Evolutionary conservation across 768 basidiomycete species (phyloP).

Genomic region (Lepiota brunneoincarnata): DNA sequence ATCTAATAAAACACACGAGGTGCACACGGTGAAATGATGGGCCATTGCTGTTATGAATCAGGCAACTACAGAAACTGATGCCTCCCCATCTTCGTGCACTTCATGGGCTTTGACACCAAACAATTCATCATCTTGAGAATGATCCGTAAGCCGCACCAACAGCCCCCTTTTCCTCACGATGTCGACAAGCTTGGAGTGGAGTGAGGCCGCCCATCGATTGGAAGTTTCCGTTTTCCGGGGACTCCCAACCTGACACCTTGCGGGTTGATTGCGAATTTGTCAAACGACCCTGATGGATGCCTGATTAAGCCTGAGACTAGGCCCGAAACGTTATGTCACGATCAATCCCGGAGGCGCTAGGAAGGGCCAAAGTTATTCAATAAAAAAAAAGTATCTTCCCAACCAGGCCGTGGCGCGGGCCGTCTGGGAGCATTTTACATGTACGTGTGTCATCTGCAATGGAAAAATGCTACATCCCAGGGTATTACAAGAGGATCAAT

Average conservation of each 20-base stretch:
- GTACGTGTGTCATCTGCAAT: not conserved
- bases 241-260: slow-evolving; percentile 2
- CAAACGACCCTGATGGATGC: slow-evolving; percentile 10
- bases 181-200: not conserved
- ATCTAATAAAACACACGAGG: slow-evolving; percentile 11
- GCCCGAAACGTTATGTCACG: not conserved
- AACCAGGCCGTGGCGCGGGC: not conserved
- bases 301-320: slow-evolving; percentile 1
- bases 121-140: slow-evolving; percentile 6
- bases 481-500: slow-evolving; percentile 6
- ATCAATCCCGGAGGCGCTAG: not conserved
- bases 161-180: not conserved
- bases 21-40: slow-evolving; percentile 12
- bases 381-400: not conserved
- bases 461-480: not conserved
- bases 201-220: not conserved
- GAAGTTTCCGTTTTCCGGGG: slow-evolving; percentile 5
- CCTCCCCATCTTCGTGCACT: slow-evolving; percentile 9
- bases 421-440: not conserved
- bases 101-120: not conserved
- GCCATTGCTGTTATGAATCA: slow-evolving; percentile 5
- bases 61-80: slow-evolving; percentile 5
- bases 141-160: slow-evolving; percentile 3
- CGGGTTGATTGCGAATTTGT: not conserved
- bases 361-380: slow-evolving; percentile 1